Evolutionary conservation across 371 early-diverging fungal species (phyloP), one percentile per base, ranked within the genome.

Genomic region (Haplosporangium sp.): DNA sequence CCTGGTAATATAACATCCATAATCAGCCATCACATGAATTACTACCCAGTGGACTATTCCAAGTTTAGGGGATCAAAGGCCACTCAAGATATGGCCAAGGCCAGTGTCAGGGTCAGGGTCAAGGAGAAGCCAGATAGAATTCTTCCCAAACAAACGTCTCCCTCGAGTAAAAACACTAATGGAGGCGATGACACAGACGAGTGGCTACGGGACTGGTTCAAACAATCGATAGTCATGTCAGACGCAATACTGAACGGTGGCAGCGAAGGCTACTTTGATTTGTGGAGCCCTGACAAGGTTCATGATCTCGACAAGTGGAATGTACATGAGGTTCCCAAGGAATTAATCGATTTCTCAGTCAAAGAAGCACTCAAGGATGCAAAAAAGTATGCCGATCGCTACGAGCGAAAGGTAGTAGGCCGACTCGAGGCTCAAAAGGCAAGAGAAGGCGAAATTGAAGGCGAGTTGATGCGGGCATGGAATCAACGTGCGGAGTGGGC

Each of bases 351-450:
- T 13, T 40, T 61, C 27, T 17, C 69, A 10, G 62, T 61, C 9
- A 42, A 59, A 17, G 63, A 69, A n/a, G 69, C 66, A 0, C n/a
- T 40, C 20, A 19, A 39, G 20, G 75, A 56, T 27, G 70, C 70
- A 9, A 34, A 65, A 2, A n/a, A 27, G n/a, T 67, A 67, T 40
- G 48, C 39, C 4, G 38, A 42, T 44, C 38, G 44, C 10, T n/a
- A 42, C 17, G 59, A 35, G n/a, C 37, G 17, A 0, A 34, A 19
- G 52, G 40, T 56, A 47, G 19, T 39, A 47, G 9, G 17, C 9
- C 42, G 52, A 47, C 42, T 53, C 9, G 55, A 52, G 8, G 9
- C 0, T 15, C 34, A 37, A 8, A 55, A 20, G 35, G 38, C 5
- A 37, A 27, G 55, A 47, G 34, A 44, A 10, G 20, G 19, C 20